phyloP scores from a whole-genome alignment of 768 basidiomycete genomes.

The Trametes gibbosa region DNA sequence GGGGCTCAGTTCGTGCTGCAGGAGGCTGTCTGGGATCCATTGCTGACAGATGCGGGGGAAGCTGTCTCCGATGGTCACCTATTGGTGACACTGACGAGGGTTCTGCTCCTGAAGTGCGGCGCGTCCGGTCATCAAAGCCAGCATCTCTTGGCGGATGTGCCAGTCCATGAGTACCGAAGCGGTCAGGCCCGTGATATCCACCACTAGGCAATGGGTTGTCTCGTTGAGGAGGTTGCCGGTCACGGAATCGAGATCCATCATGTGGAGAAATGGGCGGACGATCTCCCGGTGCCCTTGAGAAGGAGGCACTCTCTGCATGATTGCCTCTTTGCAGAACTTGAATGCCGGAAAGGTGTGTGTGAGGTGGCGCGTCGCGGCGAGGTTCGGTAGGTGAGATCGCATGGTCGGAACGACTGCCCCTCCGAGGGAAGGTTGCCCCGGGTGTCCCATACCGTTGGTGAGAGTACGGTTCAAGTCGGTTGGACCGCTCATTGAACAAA shows the following conservation, averaged over 20 bases:
- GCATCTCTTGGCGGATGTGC: constrained; percentile 9
- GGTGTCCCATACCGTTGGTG: constrained; percentile 43
- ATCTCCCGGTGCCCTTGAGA: constrained; percentile 22
- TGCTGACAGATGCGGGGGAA: constrained; percentile 54
- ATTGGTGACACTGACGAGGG: neutral
- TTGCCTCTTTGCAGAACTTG: constrained; percentile 60
- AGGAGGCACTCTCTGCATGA: constrained; percentile 7
- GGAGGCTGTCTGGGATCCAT: neutral
- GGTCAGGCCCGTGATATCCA: neutral
- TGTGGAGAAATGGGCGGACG: constrained; percentile 14
- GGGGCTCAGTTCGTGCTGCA: neutral
- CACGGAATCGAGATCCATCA: constrained; percentile 19
- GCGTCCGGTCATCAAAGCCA: constrained; percentile 7
- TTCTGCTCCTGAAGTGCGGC: neutral
- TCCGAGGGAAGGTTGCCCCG: constrained; percentile 34
- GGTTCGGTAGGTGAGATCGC: constrained; percentile 38
- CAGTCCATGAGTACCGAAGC: neutral
- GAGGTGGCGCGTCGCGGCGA: constrained; percentile 47
- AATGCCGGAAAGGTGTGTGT: constrained; percentile 39
- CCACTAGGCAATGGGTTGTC: constrained; percentile 13
- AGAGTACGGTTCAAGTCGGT: constrained; percentile 81
- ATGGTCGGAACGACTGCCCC: constrained; percentile 44
- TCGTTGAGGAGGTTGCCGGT: constrained; percentile 23
- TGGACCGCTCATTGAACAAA: constrained; percentile 95
- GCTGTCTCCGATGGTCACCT: constrained; percentile 35